Percentiles rank a stretch among this genome's conserved stretches.
Evolutionary conservation across 2,329 filamentous ascomycete genomes (phyloP).

Genomic region (Amylocarpus encephaloides): DNA sequence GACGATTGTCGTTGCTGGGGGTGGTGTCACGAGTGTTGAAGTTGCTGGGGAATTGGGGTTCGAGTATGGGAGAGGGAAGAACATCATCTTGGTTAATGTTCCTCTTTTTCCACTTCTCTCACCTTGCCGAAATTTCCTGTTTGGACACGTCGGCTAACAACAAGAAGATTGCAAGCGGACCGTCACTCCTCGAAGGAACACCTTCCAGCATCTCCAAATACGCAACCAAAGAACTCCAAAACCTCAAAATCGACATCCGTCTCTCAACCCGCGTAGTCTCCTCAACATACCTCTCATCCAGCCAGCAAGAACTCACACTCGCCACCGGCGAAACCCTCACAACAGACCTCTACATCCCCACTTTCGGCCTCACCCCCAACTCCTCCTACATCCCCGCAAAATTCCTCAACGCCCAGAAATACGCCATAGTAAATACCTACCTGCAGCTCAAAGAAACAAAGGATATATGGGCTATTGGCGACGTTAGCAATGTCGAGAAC

Average conservation of each 20-base stretch:
- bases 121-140: too few relatives aligned
- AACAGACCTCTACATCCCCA: conserved; percentile 51
- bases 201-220: conserved; percentile 20
- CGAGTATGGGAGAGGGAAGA: conserved; percentile 26
- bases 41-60: conserved; percentile 25
- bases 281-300: conserved; percentile 34
- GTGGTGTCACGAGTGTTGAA: conserved; percentile 32
- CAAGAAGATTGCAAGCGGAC: conserved; percentile 27
- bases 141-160: too few relatives aligned
- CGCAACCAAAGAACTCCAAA: conserved; percentile 40
- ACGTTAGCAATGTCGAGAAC: conserved; percentile 22
- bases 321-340: conserved; percentile 40
- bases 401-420: conserved; percentile 40
- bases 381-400: conserved; percentile 44
- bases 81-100: conserved; percentile 23
- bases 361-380: conserved; percentile 50
- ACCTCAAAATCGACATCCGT: conserved; percentile 45
- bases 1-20: conserved; percentile 31
- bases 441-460: conserved; percentile 40
- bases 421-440: conserved; percentile 45
- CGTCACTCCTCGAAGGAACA: conserved; percentile 24
- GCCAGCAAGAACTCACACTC: conserved; percentile 45
- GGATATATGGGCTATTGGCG: conserved; percentile 27
- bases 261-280: conserved; percentile 38
- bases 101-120: background rate